phyloP scores from a whole-genome alignment of 345 rosid species.

The Syzygium oleosum region DNA sequence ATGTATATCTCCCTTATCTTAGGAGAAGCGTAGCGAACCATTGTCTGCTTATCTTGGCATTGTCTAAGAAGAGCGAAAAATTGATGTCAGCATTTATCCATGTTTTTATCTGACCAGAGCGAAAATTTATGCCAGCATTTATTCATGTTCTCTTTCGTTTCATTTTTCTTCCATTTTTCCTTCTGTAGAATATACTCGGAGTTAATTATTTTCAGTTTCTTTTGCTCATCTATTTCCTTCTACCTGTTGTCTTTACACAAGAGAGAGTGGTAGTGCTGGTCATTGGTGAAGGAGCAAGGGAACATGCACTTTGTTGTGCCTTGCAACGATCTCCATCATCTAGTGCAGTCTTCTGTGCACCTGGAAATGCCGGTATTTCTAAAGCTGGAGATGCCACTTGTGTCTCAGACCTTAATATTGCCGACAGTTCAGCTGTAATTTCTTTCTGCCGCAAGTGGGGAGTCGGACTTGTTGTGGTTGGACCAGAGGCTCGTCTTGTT shows the following conservation, averaged over 20 bases:
- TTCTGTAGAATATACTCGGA: not conserved
- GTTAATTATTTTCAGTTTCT: not conserved
- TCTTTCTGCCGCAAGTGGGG: slow-evolving; percentile 54
- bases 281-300: slow-evolving; percentile 97
- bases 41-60: not conserved
- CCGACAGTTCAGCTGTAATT: slow-evolving; percentile 60
- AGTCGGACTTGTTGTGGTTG: slow-evolving; percentile 80
- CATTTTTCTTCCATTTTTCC: not conserved
- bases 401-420: slow-evolving; percentile 58
- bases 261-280: slow-evolving; percentile 68
- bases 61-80: not conserved
- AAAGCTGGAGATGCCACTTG: slow-evolving; percentile 82
- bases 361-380: slow-evolving; percentile 87
- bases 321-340: slow-evolving; percentile 71
- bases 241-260: slow-evolving; percentile 15
- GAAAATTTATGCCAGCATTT: not conserved
- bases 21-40: not conserved
- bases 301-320: slow-evolving; percentile 85
- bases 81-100: not conserved
- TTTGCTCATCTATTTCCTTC: not conserved
- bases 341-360: slow-evolving; percentile 72
- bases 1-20: not conserved
- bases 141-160: not conserved
- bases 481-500: slow-evolving; percentile 95
- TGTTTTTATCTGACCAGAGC: not conserved